Evolutionary conservation across 2,329 filamentous ascomycete genomes (phyloP).

Genomic region (Penicillium occitanis): DNA sequence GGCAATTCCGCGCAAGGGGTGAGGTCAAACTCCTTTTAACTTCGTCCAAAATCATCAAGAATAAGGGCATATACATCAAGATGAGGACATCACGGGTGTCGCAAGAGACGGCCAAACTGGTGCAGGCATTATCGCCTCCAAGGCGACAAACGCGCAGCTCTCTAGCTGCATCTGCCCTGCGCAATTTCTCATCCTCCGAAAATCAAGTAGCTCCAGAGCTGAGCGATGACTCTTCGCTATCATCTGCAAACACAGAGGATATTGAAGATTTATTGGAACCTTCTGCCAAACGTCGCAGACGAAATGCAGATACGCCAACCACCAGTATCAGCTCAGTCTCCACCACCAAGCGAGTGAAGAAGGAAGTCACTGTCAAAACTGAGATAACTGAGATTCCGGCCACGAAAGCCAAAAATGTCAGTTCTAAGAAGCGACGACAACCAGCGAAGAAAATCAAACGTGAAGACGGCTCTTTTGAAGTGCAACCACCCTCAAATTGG

Average conservation of each 20-base stretch:
- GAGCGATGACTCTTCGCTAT: constrained; percentile 37
- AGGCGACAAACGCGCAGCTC: constrained; percentile 50
- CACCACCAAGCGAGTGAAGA: constrained; percentile 24
- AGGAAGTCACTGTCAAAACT: constrained; percentile 31
- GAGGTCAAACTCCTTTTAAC: background rate
- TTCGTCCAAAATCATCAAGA: background rate
- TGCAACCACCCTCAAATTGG: constrained; percentile 75
- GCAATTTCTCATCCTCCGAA: constrained; percentile 30
- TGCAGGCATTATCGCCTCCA: constrained; percentile 48
- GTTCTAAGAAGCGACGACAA: constrained; percentile 39
- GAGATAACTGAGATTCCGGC: constrained; percentile 28
- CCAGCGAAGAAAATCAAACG: constrained; percentile 43
- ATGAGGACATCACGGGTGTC: constrained; percentile 62
- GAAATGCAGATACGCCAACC: constrained; percentile 35
- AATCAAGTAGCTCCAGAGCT: constrained; percentile 26
- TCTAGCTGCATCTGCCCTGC: constrained; percentile 28
- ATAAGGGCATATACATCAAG: background rate
- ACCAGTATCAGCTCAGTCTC: constrained; percentile 24
- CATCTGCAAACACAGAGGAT: constrained; percentile 46
- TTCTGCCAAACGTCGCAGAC: constrained; percentile 51
- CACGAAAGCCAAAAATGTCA: constrained; percentile 19
- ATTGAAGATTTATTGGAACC: constrained; percentile 58
- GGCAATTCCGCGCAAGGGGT: background rate
- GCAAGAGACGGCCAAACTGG: constrained; percentile 58
- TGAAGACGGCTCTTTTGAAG: constrained; percentile 36